These are phyloP conservation scores for Phytopythium sindhum DNA, from an alignment of 352 stramenopile genomes.

Conservation along the genomic window DNA sequence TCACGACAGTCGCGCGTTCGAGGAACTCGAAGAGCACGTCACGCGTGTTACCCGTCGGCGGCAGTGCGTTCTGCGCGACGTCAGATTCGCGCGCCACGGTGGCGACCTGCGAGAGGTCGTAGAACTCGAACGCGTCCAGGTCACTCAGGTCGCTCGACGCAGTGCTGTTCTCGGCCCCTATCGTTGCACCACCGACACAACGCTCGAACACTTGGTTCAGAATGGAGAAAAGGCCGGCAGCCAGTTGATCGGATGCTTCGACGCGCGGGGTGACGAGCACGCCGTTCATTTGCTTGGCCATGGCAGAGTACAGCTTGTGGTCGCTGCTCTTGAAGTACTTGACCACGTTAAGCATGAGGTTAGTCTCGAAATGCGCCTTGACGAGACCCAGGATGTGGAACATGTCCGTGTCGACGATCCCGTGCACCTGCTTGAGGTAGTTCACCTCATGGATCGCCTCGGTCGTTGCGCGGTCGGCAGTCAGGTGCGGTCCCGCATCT, in stretches of 20 bases:
- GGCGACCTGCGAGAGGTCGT: slow-evolving; percentile 35
- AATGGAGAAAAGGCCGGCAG: slow-evolving; percentile 45
- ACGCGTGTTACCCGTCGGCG: slow-evolving; percentile 31
- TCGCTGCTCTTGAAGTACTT: slow-evolving; percentile 58
- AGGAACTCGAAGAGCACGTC: slow-evolving; percentile 58
- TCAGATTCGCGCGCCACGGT: slow-evolving; percentile 28
- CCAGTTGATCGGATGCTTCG: slow-evolving; percentile 28
- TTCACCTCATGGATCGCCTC: slow-evolving; percentile 41
- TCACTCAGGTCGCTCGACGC: slow-evolving; percentile 6
- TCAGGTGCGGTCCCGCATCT: slow-evolving; percentile 50
- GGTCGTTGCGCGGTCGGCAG: slow-evolving; percentile 21
- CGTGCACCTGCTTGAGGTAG: slow-evolving; percentile 42
- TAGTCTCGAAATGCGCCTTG: slow-evolving; percentile 44
- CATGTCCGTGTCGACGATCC: slow-evolving; percentile 46
- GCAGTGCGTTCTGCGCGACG: slow-evolving; percentile 24
- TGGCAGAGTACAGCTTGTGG: slow-evolving; percentile 47
- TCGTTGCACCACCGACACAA: slow-evolving; percentile 13
- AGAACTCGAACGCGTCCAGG: slow-evolving; percentile 53
- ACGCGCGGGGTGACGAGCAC: slow-evolving; percentile 53
- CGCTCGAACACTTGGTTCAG: slow-evolving; percentile 51
- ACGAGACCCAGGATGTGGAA: slow-evolving; percentile 48
- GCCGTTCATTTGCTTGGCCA: slow-evolving; percentile 56
- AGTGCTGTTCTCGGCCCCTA: slow-evolving; percentile 5
- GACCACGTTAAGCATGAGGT: slow-evolving; percentile 58
- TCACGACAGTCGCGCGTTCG: slow-evolving; percentile 52